A percentile compares a stretch with the other conserved stretches of the same genome.
phyloP scores from a whole-genome alignment of 2,329 filamentous ascomycete genomes.

The Clarireedia paspali region DNA sequence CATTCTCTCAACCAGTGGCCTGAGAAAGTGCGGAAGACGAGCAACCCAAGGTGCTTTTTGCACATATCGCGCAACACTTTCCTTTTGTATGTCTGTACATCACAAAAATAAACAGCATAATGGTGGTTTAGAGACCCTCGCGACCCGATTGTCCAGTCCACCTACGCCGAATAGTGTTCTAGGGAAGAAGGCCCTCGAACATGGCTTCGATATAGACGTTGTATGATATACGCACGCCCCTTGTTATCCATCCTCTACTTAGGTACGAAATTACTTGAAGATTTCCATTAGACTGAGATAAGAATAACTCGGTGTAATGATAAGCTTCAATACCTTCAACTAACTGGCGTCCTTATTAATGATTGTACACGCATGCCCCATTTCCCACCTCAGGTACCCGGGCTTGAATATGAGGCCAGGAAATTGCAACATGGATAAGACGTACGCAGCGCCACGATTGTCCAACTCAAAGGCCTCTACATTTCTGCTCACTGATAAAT shows the following conservation, averaged over 20 bases:
- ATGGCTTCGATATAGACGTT: not conserved
- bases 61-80: conserved; percentile 16
- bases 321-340: too few relatives aligned
- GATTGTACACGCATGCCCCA: too few relatives aligned
- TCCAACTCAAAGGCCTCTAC: too few relatives aligned
- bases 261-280: not conserved
- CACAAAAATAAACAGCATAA: conserved; percentile 24
- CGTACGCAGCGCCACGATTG: too few relatives aligned
- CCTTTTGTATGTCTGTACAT: conserved; percentile 22
- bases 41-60: conserved; percentile 10
- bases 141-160: not conserved
- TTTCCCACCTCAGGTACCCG: too few relatives aligned
- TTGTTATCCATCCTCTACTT: not conserved
- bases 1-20: conserved; percentile 6
- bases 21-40: conserved; percentile 7
- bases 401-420: too few relatives aligned
- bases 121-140: conserved; percentile 14
- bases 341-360: too few relatives aligned
- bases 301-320: too few relatives aligned
- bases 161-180: not conserved
- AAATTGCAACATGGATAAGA: too few relatives aligned
- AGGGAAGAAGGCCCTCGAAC: not conserved
- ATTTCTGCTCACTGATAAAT: too few relatives aligned
- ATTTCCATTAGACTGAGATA: not conserved
- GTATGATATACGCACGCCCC: not conserved